Evolutionary conservation across 768 basidiomycete genomes (phyloP), one percentile per base, ranked within the genome.

Genomic region (Boletus sp.): DNA sequence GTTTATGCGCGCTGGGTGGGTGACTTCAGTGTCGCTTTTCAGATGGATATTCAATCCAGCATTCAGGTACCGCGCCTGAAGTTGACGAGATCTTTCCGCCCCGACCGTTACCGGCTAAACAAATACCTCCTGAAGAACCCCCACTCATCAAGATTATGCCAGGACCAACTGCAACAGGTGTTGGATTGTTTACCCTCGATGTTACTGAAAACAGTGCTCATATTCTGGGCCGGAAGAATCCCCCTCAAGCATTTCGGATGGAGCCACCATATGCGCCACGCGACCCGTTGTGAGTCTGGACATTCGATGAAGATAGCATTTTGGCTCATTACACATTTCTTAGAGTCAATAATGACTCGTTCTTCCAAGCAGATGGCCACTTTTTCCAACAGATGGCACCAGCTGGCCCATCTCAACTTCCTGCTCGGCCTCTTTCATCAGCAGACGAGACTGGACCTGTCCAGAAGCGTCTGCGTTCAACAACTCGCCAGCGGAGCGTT

Each of bases 381-480:
- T 81, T 86, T 63, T 80, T 75, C 49, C 79, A 83, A 70, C 69
- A 59, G 68, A 48, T 57, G 17, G 73, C 72, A 24, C 77, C 73
- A 60, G 64, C 65, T 50, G 76, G 75, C 40, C 67, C 78, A 35
- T 74, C 75, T 49, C 84, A 84, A 66, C 75, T 76, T 50, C 77
- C 79, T 64, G 72, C 78, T 41, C 83, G 90, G 51, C 87, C 90
- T 20, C 83, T 91, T 55, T 91, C 90, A 55, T 91, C 90, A 35
- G 85, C 89, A 44, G 90, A 92, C 69, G 90, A 92, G 75, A 79
- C 81, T 52, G 90, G 89, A 42, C 90, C 90, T 35, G 85, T 84
- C 50, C 79, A 82, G 61, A 92, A 92, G 76, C 85, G 84, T 68
- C 71, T 89, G 60, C 86, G 90, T 49, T 84, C 89, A 61, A 81